These are phyloP conservation scores for Flaveria ramosissima DNA, from an alignment of 129 eudicot genomes.

Conservation along the genomic window DNA sequence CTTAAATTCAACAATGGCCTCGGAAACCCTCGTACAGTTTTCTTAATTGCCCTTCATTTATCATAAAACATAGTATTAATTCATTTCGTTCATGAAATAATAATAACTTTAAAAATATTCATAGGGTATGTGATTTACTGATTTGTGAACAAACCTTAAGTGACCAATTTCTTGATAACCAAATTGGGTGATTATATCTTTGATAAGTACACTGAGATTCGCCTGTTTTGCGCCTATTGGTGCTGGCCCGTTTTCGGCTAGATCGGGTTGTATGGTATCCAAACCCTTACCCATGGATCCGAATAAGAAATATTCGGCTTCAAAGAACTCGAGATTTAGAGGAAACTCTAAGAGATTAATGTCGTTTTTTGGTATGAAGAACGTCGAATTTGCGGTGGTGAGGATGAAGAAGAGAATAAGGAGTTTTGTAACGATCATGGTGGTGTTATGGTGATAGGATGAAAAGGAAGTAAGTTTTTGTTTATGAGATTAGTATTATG, in stretches of 20 bases:
- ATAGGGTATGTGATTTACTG: not conserved
- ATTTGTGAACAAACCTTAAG: conserved; percentile 40
- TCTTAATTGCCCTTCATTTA: conserved; percentile 64
- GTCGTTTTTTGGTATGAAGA: conserved; percentile 8
- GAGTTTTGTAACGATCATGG: not conserved
- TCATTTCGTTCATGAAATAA: too few relatives aligned
- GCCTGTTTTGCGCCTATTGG: conserved; percentile 64
- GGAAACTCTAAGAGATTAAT: conserved; percentile 38
- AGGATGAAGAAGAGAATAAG: conserved; percentile 8
- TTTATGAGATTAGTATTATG: not conserved
- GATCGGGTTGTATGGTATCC: conserved; percentile 52
- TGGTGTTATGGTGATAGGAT: not conserved
- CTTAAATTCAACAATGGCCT: conserved; percentile 71
- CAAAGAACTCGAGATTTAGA: conserved; percentile 73
- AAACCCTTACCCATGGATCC: conserved; percentile 78
- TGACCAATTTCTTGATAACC: conserved; percentile 83
- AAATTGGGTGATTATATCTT: conserved; percentile 63
- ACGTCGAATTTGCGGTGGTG: not conserved
- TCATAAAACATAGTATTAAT: not conserved
- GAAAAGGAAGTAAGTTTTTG: too few relatives aligned
- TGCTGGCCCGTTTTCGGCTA: conserved; percentile 61
- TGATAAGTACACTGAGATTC: conserved; percentile 44
- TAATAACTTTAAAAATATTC: too few relatives aligned
- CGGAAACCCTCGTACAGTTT: conserved; percentile 64
- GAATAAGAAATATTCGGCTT: conserved; percentile 75